A percentile compares a stretch with the other conserved stretches of the same genome.
These are phyloP conservation scores for Daldinia caldariorum DNA, from an alignment of 495 filamentous ascomycete species.

Conservation along the genomic window DNA sequence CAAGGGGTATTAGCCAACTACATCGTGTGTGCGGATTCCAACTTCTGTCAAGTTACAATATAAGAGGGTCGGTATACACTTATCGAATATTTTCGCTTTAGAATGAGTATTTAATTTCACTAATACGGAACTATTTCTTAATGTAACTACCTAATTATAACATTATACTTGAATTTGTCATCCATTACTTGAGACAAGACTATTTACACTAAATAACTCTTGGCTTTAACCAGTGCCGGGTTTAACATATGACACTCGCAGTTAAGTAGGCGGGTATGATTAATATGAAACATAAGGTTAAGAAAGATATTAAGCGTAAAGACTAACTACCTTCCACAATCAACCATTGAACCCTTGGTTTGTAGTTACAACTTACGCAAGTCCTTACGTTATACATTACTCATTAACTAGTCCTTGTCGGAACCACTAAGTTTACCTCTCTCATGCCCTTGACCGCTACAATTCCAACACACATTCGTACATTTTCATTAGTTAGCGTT, in stretches of 20 bases:
- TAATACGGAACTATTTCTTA: not conserved
- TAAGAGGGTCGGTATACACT: not conserved
- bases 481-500: not conserved
- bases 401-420: constrained; percentile 1
- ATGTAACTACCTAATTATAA: no score
- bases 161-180: not conserved
- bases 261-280: not conserved
- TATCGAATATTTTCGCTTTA: not conserved
- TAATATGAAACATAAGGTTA: not conserved
- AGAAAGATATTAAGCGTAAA: no score
- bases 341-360: no score
- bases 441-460: constrained; percentile 34
- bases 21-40: not conserved
- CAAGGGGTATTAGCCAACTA: constrained; percentile 15
- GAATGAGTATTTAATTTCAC: not conserved
- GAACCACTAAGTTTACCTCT: constrained; percentile 5
- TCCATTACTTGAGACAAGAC: no score
- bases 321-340: no score
- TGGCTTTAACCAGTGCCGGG: not conserved
- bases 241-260: not conserved
- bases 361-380: not conserved
- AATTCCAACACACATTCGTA: constrained; percentile 15
- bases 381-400: constrained; percentile 19
- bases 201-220: no score
- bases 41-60: constrained; percentile 2